These are phyloP conservation scores for Geotrichum restrictum DNA, from an alignment of 1,139 yeast species.

Conservation along the genomic window DNA sequence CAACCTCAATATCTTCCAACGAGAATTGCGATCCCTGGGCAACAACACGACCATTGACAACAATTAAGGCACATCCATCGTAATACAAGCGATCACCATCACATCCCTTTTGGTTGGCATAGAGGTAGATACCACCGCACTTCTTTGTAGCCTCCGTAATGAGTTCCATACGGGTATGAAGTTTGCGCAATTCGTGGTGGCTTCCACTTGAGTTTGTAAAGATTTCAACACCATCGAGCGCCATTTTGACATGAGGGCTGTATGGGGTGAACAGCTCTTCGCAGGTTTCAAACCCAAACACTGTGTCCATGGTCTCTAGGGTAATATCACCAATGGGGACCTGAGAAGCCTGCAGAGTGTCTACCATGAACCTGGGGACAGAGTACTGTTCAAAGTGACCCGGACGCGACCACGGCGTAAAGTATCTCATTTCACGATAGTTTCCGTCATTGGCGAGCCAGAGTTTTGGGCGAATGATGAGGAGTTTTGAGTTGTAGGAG, in stretches of 20 bases:
- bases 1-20: slow-evolving; percentile 83
- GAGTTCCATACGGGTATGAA: slow-evolving; percentile 75
- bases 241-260: slow-evolving; percentile 87
- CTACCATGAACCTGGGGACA: slow-evolving; percentile 62
- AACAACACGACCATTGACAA: slow-evolving; percentile 82
- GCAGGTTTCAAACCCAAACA: slow-evolving; percentile 93
- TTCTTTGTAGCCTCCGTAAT: slow-evolving; percentile 90
- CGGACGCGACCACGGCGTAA: slow-evolving; percentile 88
- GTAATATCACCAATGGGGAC: slow-evolving; percentile 91
- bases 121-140: slow-evolving; percentile 92
- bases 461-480: slow-evolving; percentile 85
- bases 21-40: slow-evolving; percentile 94
- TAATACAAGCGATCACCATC: slow-evolving; percentile 96
- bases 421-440: slow-evolving; percentile 94
- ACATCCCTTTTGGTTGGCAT: slow-evolving; percentile 94
- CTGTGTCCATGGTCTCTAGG: slow-evolving; percentile 75
- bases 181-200: slow-evolving; percentile 89
- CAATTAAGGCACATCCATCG: slow-evolving; percentile 94
- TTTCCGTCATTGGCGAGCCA: slow-evolving; percentile 96
- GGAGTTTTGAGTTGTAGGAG: slow-evolving; percentile 70
- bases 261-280: slow-evolving; percentile 96
- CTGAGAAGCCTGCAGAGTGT: slow-evolving; percentile 45
- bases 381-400: slow-evolving; percentile 66
- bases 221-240: slow-evolving; percentile 93
- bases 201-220: slow-evolving; percentile 94